These are phyloP conservation scores for Geotrichum cucujoidarum DNA, from an alignment of 1,139 yeast species.

Conservation along the genomic window DNA sequence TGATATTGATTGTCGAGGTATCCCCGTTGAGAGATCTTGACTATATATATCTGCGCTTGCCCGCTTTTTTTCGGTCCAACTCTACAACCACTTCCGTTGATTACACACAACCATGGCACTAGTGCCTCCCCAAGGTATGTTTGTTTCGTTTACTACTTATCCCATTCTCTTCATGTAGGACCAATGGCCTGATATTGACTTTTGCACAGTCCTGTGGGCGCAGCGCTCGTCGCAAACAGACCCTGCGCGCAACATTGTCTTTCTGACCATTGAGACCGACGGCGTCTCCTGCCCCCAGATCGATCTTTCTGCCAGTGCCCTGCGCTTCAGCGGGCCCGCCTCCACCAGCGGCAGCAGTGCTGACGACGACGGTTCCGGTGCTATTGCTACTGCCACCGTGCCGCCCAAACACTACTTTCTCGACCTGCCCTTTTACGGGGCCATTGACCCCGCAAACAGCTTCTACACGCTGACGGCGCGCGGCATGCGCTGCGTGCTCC, in stretches of 20 bases:
- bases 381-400: too few relatives aligned
- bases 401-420: conserved; percentile 52
- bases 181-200: too few relatives aligned
- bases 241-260: conserved; percentile 66
- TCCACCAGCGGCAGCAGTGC: conserved; percentile 20
- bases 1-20: too few relatives aligned
- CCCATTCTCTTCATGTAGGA: too few relatives aligned
- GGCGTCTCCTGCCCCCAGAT: conserved; percentile 64
- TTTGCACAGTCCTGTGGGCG: conserved; percentile 77
- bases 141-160: too few relatives aligned
- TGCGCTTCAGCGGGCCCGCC: conserved; percentile 50
- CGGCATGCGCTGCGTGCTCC: conserved; percentile 61
- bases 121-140: too few relatives aligned
- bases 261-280: conserved; percentile 65
- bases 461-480: conserved; percentile 62
- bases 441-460: conserved; percentile 63
- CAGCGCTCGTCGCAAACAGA: conserved; percentile 80
- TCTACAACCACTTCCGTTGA: too few relatives aligned
- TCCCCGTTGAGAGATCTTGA: background rate
- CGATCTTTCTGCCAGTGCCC: conserved; percentile 51
- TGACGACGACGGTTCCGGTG: too few relatives aligned
- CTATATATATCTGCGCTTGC: too few relatives aligned
- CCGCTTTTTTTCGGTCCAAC: too few relatives aligned
- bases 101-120: too few relatives aligned
- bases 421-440: conserved; percentile 64